These are phyloP conservation scores for Phycomyces blakesleeanus DNA, from an alignment of 192 early-diverging fungal species.

Conservation along the genomic window DNA sequence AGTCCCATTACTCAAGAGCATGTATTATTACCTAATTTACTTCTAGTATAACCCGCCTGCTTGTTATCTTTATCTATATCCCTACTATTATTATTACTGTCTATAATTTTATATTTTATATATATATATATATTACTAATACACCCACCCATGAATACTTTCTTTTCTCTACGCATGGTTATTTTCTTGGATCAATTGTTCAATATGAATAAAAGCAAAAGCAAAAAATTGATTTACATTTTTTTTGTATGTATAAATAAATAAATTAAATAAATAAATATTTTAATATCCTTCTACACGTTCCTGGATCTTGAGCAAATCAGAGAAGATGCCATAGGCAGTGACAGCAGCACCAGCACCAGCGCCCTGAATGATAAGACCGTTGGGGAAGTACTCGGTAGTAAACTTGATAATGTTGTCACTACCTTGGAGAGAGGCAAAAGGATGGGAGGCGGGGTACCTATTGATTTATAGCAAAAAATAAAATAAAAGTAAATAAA, in stretches of 20 bases:
- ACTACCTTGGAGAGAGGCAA: conserved; percentile 93
- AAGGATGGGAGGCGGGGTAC: conserved; percentile 86
- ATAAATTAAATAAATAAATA: not conserved
- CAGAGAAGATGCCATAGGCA: conserved; percentile 95
- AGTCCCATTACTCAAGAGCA: too few species aligned
- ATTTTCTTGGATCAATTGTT: too few species aligned
- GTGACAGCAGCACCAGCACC: conserved; percentile 97
- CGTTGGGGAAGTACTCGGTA: conserved; percentile 90
- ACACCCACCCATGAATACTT: too few species aligned
- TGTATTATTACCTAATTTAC: too few species aligned
- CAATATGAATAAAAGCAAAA: not conserved
- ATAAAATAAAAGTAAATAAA: too few species aligned
- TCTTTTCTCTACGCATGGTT: too few species aligned
- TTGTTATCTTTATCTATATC: too few species aligned
- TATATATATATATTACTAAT: too few species aligned
- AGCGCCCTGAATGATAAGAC: conserved; percentile 85
- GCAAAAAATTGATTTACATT: not conserved
- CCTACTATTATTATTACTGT: too few species aligned
- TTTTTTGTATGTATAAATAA: not conserved
- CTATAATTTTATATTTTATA: too few species aligned
- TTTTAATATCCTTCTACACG: conserved; percentile 37
- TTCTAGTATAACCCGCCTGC: too few species aligned
- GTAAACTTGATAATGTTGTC: conserved; percentile 98
- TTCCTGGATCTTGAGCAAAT: conserved; percentile 84
- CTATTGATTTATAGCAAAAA: conserved; percentile 41